Base-by-base conservation (phyloP, 2,329 filamentous ascomycete species). In the Dactylellina parvicollis region DNA sequence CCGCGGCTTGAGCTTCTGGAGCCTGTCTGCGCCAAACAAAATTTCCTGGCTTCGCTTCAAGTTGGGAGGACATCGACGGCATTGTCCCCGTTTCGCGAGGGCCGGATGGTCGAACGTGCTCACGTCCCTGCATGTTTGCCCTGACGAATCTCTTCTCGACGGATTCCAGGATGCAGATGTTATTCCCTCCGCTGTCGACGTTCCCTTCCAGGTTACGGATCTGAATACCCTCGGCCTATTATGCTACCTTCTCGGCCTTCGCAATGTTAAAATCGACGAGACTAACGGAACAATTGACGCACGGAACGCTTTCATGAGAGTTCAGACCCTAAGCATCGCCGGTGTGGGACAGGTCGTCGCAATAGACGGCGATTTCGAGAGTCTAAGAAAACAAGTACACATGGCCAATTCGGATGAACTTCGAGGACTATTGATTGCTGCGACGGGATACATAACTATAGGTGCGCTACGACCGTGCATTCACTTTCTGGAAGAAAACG, bases 291-390 rank as follows among this genome's bases (percentile, higher is more conserved):
- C 50, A 2, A 57, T 66, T 10, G 18, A 66, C 28, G 62, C 50
- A 14, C 42, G 38, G 24, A 66, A 32, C 14, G 32, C 38, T 2
- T 49, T 49, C 14, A 36, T 66, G 10, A 46, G 62, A 22, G 20
- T 66, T 3, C 44, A 47, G 12, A 66, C 62, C 2, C 28, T 57
- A 18, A 40, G 24, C 1, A 66, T 66, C 4, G 40, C 62, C 8
- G 62, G 50, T 10, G 50, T 66, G 2, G 62, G 59, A 20, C 50
- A 66, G n/a, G 62, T 57, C 3, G 52, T 66, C 4, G 42, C 38
- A 3, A 40, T 66, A 8, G 50, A 57, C 20, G 50, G 62, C 12
- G 62, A 66, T 18, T 57, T 66, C 22, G 62, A 57, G n/a, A 50
- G n/a, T 10, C 54, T 66, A 14, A 28, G 62, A 10, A 50, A 66